These are phyloP conservation scores for Musa beccarii DNA, from an alignment of 176 grass and related monocot species.

Conservation along the genomic window DNA sequence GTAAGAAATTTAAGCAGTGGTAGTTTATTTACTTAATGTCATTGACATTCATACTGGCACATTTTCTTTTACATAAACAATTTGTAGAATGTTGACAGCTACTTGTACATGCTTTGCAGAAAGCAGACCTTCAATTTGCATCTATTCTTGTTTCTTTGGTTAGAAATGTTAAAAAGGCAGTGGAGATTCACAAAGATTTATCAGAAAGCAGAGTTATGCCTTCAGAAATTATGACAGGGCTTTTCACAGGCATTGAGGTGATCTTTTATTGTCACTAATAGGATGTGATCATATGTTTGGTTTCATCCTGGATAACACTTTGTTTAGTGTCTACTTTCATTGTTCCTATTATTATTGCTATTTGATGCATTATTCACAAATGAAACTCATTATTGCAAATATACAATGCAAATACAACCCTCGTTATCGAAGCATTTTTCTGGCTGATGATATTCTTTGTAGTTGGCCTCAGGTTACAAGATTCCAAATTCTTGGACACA, in stretches of 20 bases:
- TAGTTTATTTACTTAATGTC: not conserved
- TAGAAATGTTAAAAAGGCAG: conserved; percentile 48
- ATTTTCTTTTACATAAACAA: not conserved
- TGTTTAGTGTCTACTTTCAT: not conserved
- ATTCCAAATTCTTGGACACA: no score
- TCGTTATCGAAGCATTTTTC: no score
- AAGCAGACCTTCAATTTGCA: conserved; percentile 69
- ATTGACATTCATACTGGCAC: not conserved
- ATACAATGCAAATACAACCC: not conserved
- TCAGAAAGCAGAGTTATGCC: conserved; percentile 31
- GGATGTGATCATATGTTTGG: conserved; percentile 2
- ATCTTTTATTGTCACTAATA: conserved; percentile 15
- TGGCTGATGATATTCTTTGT: no score
- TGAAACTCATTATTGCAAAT: not conserved
- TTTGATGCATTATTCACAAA: not conserved
- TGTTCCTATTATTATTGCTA: not conserved
- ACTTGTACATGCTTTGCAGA: conserved; percentile 32
- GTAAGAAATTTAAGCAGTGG: no score
- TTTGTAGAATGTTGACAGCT: not conserved
- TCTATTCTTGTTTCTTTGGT: conserved; percentile 55
- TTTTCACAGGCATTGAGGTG: conserved; percentile 86
- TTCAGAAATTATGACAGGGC: conserved; percentile 61
- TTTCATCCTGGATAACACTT: not conserved
- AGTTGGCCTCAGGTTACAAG: no score
- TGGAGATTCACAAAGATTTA: conserved; percentile 73